Evolutionary conservation across 345 rosid species (phyloP).

Genomic region (Gossypioides kirkii): DNA sequence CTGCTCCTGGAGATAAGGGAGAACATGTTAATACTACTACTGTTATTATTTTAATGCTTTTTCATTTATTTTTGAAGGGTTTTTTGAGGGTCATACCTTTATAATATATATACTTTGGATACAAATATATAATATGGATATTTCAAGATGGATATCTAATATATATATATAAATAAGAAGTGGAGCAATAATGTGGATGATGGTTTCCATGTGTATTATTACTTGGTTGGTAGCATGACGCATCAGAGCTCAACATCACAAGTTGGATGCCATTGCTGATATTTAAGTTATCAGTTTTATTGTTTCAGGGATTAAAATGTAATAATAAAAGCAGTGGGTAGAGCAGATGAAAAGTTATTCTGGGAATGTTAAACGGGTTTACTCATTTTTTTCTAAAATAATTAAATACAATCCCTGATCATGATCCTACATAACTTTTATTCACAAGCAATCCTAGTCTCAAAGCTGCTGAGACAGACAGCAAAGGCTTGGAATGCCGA

Average conservation of each 20-base stretch:
- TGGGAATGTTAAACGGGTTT: background rate
- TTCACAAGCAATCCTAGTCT: slow-evolving; percentile 78
- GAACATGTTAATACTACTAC: background rate
- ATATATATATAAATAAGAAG: background rate
- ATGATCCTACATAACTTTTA: slow-evolving; percentile 35
- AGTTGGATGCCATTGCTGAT: background rate
- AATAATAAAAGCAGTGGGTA: background rate
- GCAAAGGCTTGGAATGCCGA: slow-evolving; percentile 82
- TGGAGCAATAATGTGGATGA: background rate
- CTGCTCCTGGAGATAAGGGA: background rate
- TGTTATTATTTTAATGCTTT: background rate
- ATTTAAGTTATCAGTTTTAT: background rate
- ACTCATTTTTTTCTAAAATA: background rate
- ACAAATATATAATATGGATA: background rate
- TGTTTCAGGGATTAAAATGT: background rate
- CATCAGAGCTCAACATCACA: background rate
- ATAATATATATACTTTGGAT: background rate
- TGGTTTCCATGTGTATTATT: background rate
- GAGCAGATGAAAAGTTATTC: background rate
- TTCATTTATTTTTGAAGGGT: no score
- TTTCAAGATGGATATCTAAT: background rate
- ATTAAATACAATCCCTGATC: slow-evolving; percentile 25
- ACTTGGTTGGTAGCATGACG: background rate
- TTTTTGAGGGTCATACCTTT: no score
- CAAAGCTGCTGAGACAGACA: slow-evolving; percentile 74